phyloP scores from a whole-genome alignment of 1,284 basidiomycete genomes.

The Sphaerobolus stellatus region DNA sequence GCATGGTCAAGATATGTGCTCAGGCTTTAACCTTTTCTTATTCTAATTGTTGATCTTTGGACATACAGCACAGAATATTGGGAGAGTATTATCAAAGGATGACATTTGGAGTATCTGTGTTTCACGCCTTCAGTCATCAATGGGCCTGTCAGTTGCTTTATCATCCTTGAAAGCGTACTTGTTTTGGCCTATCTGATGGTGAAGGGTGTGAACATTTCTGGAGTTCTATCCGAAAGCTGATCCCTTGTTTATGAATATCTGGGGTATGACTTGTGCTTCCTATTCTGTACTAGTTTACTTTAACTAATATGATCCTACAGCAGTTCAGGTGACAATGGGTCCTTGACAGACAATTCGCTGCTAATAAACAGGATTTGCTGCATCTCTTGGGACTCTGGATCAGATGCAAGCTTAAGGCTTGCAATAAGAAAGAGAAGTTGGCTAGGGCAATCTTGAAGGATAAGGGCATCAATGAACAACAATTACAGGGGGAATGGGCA shows the following conservation, averaged over 20 bases:
- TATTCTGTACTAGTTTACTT: background rate
- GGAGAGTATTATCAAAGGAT: constrained; percentile 21
- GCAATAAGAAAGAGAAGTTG: background rate
- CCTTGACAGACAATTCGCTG: background rate
- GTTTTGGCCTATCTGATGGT: constrained; percentile 35
- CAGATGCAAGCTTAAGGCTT: too few species aligned
- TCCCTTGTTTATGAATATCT: constrained; percentile 17
- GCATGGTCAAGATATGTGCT: too few species aligned
- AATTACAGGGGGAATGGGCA: too few species aligned
- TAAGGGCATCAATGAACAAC: too few species aligned
- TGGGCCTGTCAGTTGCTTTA: constrained; percentile 40
- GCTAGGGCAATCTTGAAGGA: too few species aligned
- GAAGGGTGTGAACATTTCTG: constrained; percentile 40
- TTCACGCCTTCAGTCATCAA: constrained; percentile 45
- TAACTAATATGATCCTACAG: too few species aligned
- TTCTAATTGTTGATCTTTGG: too few species aligned
- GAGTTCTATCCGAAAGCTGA: constrained; percentile 31
- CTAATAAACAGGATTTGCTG: too few species aligned
- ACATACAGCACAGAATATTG: constrained; percentile 33
- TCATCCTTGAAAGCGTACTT: constrained; percentile 31
- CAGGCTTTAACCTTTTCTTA: too few species aligned
- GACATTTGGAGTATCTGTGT: constrained; percentile 34
- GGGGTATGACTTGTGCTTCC: constrained; percentile 4
- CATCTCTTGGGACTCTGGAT: background rate
- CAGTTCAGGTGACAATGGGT: background rate